Base-by-base conservation (phyloP, 2,329 filamentous ascomycete genomes). In the Dactylella cylindrospora region DNA sequence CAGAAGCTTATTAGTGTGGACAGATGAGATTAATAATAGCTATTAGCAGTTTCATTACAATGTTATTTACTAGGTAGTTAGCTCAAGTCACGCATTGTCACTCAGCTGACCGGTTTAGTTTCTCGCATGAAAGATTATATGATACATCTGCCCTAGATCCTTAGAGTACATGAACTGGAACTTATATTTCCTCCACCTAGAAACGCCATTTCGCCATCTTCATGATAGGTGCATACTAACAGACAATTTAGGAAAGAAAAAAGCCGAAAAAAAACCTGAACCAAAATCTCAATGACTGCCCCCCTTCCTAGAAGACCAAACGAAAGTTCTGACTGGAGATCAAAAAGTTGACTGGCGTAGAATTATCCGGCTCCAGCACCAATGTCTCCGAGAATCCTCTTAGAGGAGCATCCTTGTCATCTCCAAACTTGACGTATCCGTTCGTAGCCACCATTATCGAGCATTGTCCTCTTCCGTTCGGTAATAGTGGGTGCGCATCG, bases 381-480 rank as follows among this genome's bases (percentile, higher is more conserved):
- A 95, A 85, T 0, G 80, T 84, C 72, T 95, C 90, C 69, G 83
- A 85, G 72, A 95, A 95, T 28, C 81, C 82, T 67, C 82, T 82
- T 71, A 82, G 79, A 10, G 79, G 79, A 10, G 81, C 80, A 23
- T 84, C 80, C 67, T 78, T 78, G 57, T 77, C 79, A 59, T 81
- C 80, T 41, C 84, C 84, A 69, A 86, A 85, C 66, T 82, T 79
- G 29, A 94, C 82, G 64, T 77, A 81, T 3, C 89, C 89, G 69
- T 81, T 86, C 46, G 89, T 82, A 57, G 84, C 79, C n/a, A 94
- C 80, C 28, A 85, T 74, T 60, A 95, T 78, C 68, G 84, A 81
- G 70, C 84, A 86, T 70, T 86, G 83, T 62, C 80, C 80, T 49
- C 79, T 77, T 39, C 79, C 79, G 45, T 71, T 69, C 41, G 67